These are phyloP conservation scores for Stephania yunnanensis DNA, from an alignment of 164 flowering plant species.

Conservation along the genomic window DNA sequence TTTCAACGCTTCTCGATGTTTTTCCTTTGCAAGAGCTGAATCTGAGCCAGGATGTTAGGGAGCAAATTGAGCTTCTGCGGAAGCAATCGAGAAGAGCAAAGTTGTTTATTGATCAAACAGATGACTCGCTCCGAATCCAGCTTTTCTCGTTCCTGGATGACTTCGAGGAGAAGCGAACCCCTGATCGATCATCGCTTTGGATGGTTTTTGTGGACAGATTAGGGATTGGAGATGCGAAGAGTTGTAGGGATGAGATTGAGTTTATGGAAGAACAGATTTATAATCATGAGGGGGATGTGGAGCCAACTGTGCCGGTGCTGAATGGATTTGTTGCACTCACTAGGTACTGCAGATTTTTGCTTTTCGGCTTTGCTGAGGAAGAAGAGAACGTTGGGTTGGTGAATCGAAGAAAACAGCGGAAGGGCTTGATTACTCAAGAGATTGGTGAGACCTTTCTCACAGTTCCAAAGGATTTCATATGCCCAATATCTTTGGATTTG, in stretches of 20 bases:
- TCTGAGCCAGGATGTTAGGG: slow-evolving; percentile 50
- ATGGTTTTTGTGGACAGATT: slow-evolving; percentile 44
- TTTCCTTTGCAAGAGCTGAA: slow-evolving; percentile 57
- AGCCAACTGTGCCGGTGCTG: slow-evolving; percentile 60
- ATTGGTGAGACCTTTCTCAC: slow-evolving; percentile 56
- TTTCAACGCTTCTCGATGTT: slow-evolving; percentile 82
- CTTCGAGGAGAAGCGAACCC: slow-evolving; percentile 50
- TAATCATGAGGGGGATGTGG: slow-evolving; percentile 65
- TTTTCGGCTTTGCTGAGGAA: slow-evolving; percentile 70
- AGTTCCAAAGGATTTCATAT: slow-evolving; percentile 74
- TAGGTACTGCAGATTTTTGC: slow-evolving; percentile 69
- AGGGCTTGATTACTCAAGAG: slow-evolving; percentile 47
- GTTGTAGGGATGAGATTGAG: slow-evolving; percentile 73
- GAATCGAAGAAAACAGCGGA: slow-evolving; percentile 34
- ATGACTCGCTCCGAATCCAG: slow-evolving; percentile 45
- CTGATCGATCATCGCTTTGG: slow-evolving; percentile 37
- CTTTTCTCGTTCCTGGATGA: slow-evolving; percentile 52
- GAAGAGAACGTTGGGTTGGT: slow-evolving; percentile 27
- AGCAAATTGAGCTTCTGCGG: slow-evolving; percentile 58
- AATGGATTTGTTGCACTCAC: slow-evolving; percentile 69
- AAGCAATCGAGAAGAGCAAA: slow-evolving; percentile 48
- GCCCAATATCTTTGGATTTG: slow-evolving; percentile 84
- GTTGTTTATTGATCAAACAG: slow-evolving; percentile 51
- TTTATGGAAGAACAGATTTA: slow-evolving; percentile 78
- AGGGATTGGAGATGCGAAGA: slow-evolving; percentile 44